These are phyloP conservation scores for Eragrostis tef DNA, from an alignment of 202 grass and related monocot genomes.

Conservation along the genomic window DNA sequence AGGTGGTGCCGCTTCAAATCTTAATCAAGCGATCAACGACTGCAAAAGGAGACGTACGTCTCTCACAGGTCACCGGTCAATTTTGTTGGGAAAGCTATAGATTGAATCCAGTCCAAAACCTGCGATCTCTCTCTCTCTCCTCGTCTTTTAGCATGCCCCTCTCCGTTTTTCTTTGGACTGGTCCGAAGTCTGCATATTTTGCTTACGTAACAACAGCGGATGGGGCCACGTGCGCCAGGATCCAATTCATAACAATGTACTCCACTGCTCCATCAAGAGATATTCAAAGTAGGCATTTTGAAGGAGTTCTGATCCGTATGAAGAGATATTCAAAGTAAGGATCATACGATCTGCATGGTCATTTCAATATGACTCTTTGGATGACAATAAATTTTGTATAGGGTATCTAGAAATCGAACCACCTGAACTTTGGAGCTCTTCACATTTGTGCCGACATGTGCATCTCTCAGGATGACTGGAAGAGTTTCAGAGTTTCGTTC, in stretches of 20 bases:
- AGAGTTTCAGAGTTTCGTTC: not conserved
- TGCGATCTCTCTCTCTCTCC: not conserved
- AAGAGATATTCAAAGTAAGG: not conserved
- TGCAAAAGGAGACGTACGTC: not conserved
- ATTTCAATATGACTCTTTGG: not conserved
- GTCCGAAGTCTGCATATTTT: not conserved
- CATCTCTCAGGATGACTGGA: not conserved
- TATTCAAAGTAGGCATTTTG: constrained; percentile 6
- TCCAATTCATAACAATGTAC: not conserved
- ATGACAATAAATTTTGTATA: not conserved
- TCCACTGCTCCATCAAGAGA: not conserved
- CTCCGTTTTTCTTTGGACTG: not conserved
- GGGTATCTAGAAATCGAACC: not conserved
- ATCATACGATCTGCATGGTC: not conserved
- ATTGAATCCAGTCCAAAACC: constrained; percentile 32
- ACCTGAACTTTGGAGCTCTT: constrained; percentile 1
- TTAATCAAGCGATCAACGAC: not conserved
- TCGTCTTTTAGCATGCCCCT: not conserved
- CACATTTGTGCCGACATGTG: not conserved
- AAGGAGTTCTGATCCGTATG: not conserved
- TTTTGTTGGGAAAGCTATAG: constrained; percentile 36
- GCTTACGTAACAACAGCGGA: not conserved
- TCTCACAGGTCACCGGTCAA: constrained; percentile 35
- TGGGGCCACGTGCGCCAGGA: constrained; percentile 1
- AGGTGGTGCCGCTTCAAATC: not conserved